Base-by-base conservation (phyloP, 768 basidiomycete species). In the Jaapia argillacea region DNA sequence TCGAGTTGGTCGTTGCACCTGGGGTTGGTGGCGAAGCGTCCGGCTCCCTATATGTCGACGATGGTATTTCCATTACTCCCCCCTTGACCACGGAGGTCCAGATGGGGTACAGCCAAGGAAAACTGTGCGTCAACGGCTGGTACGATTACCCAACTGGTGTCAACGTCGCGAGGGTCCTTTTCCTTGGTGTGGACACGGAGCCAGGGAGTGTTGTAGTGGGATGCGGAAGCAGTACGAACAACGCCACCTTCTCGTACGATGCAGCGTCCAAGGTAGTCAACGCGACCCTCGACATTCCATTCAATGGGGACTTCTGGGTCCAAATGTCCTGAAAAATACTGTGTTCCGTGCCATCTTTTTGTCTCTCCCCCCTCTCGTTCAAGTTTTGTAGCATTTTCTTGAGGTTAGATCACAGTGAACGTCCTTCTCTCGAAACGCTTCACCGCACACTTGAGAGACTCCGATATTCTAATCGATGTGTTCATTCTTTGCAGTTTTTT, bases 1-100 rank as follows among this genome's bases (percentile, higher is more conserved):
- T 82, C 45, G 73, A 81, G 56, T 58, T 84, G 42, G 63, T 82
- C 31, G 72, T 83, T 24, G 82, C 80, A 0, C 78, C 78, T 1
- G 66, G 66, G 7, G 46, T 50, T 31, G 56, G 67, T n/a, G 79
- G 77, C 12, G 58, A 50, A 0, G 81, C 82, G 0, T 48, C 51
- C 4, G 81, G 81, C 1, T 36, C 52, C 28, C 62, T 84, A 28
- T 81, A 84, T 54, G 49, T 79, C 26, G 82, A 84, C 52, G 81
- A 84, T 47, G 81, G 82, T 10, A 74, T 72, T 36, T 77, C 74
- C 5, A 50, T 67, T 42, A 48, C 48, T 20, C 66, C 52, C 21
- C 41, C 42, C 31, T 41, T 48, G 24, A 52, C 51, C 44, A 66
- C 67, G 25, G 28, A 45, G 18, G 60, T 64, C 14, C 21, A 45